Percentiles rank a stretch among this genome's conserved stretches.
These are phyloP conservation scores for Bacidia rubella DNA, from an alignment of 495 filamentous ascomycete species.

Conservation along the genomic window DNA sequence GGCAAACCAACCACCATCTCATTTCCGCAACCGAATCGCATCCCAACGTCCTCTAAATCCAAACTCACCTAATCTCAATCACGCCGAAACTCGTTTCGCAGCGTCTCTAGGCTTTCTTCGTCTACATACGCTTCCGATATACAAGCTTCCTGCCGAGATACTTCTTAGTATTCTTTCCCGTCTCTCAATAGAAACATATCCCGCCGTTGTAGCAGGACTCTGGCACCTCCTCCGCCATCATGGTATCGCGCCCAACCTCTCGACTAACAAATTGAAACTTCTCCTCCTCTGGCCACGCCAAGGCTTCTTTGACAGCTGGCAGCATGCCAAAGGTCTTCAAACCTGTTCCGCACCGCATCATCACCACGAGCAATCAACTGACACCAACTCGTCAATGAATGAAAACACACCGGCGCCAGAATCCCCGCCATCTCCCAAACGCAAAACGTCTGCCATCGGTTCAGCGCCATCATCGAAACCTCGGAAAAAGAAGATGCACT, in stretches of 20 bases:
- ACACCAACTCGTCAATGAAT: too few species aligned
- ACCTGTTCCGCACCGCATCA: neutral
- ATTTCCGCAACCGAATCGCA: neutral
- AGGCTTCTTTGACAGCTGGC: constrained; percentile 10
- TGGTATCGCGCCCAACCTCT: constrained; percentile 14
- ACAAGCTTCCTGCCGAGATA: constrained; percentile 29
- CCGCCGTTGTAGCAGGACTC: constrained; percentile 26
- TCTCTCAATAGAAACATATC: constrained; percentile 24
- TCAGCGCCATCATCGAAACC: too few species aligned
- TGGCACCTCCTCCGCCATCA: constrained; percentile 24
- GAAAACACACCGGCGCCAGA: too few species aligned
- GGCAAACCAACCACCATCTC: neutral
- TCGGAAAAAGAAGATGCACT: too few species aligned
- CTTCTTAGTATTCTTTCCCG: constrained; percentile 26
- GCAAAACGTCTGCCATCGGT: too few species aligned
- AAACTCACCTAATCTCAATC: constrained; percentile 3
- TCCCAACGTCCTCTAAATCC: too few species aligned
- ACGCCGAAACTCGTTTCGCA: constrained; percentile 10
- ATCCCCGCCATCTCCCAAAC: too few species aligned
- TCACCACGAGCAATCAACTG: neutral
- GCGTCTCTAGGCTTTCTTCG: constrained; percentile 6
- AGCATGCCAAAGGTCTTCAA: constrained; percentile 8
- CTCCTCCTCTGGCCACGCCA: constrained; percentile 11
- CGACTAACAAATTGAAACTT: constrained; percentile 5
- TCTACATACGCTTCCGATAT: constrained; percentile 16